phyloP scores from a whole-genome alignment of 169 alveolate genomes.

The Besnoitia besnoiti region DNA sequence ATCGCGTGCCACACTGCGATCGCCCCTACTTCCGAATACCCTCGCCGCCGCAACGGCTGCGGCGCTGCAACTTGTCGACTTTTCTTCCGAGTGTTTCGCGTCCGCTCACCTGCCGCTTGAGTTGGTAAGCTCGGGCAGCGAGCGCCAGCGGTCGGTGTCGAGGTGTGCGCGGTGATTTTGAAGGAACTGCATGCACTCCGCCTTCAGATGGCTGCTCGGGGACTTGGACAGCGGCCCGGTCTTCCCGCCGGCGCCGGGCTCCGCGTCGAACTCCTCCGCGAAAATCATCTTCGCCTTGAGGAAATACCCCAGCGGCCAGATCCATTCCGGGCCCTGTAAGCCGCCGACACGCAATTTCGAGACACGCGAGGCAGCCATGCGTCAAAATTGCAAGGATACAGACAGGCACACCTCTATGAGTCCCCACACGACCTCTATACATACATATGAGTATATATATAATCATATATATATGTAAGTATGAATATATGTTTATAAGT shows the following conservation, averaged over 20 bases:
- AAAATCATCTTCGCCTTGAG: slow-evolving; percentile 78
- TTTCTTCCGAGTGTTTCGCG: neutral
- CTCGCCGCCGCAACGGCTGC: neutral
- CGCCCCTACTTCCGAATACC: neutral
- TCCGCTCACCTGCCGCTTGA: slow-evolving; percentile 77
- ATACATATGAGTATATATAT: neutral
- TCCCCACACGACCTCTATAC: neutral
- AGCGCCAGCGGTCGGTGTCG: slow-evolving; percentile 83
- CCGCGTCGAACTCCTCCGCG: slow-evolving; percentile 33
- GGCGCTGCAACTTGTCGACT: neutral
- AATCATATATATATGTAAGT: neutral
- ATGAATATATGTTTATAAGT: neutral
- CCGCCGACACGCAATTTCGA: neutral
- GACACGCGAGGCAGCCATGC: neutral
- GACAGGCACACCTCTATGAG: neutral
- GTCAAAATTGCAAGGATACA: neutral
- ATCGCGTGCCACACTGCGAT: neutral
- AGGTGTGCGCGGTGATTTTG: slow-evolving; percentile 72
- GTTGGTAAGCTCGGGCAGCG: slow-evolving; percentile 93
- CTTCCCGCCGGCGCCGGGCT: neutral
- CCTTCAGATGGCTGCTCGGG: slow-evolving; percentile 33
- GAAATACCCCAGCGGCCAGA: slow-evolving; percentile 92
- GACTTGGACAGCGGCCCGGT: neutral
- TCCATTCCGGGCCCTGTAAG: slow-evolving; percentile 96
- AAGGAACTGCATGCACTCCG: slow-evolving; percentile 51